phyloP scores from a whole-genome alignment of 129 eudicot genomes.

The Lonicera japonica region DNA sequence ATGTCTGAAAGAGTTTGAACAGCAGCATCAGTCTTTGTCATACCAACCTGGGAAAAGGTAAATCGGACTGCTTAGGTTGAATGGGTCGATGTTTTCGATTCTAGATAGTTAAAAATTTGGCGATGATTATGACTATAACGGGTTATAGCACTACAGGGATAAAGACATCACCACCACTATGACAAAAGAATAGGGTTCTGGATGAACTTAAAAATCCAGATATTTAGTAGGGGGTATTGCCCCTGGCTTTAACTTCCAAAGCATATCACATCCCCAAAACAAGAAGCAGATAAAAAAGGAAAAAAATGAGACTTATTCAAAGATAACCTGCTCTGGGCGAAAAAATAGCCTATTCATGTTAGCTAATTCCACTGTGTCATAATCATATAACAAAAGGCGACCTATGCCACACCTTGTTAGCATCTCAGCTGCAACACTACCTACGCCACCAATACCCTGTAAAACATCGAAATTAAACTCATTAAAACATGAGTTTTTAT shows the following conservation, averaged over 20 bases:
- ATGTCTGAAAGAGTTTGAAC: slow-evolving; percentile 94
- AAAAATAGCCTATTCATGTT: slow-evolving; percentile 98
- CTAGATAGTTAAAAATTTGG: no score
- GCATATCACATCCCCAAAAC: no score
- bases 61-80: slow-evolving; percentile 4
- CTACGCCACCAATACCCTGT: slow-evolving; percentile 99
- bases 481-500: background rate
- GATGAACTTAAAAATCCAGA: background rate
- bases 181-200: no score
- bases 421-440: slow-evolving; percentile 99
- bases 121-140: no score
- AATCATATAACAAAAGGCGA: slow-evolving; percentile 91
- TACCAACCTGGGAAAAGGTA: slow-evolving; percentile 51
- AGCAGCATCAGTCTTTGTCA: slow-evolving; percentile 99
- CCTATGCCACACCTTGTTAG: slow-evolving; percentile 99
- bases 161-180: no score
- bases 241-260: no score
- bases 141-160: no score
- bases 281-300: background rate
- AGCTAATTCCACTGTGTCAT: slow-evolving; percentile 98
- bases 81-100: background rate
- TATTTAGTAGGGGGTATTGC: background rate
- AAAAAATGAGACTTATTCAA: background rate
- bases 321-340: slow-evolving; percentile 88
- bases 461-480: slow-evolving; percentile 1